Percentiles rank a stretch among this genome's conserved stretches.
Conservation (phyloP, 2,329 filamentous ascomycete species). For the Cordyceps cicadae region DNA sequence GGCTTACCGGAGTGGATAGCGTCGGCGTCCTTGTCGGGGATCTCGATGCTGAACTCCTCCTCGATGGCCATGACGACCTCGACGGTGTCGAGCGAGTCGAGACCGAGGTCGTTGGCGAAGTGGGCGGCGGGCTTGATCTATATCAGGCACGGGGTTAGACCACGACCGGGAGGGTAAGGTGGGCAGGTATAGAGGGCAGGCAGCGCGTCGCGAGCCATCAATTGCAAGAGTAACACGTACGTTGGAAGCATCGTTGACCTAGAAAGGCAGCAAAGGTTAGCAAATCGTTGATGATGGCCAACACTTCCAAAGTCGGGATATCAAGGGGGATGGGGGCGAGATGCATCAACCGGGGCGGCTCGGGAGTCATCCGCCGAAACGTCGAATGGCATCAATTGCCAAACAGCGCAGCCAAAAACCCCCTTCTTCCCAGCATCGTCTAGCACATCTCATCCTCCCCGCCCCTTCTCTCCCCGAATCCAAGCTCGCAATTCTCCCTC, state of each 20-base stretch:
- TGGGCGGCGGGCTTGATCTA: constrained; percentile 78
- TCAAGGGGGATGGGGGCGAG: background rate
- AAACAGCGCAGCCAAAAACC: background rate
- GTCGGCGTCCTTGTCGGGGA: constrained; percentile 95
- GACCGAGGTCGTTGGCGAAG: constrained; percentile 93
- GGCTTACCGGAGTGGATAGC: constrained; percentile 81
- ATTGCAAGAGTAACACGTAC: constrained; percentile 34
- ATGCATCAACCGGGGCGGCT: background rate
- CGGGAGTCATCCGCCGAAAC: background rate
- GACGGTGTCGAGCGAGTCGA: constrained; percentile 96
- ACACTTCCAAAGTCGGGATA: background rate
- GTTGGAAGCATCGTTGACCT: constrained; percentile 62
- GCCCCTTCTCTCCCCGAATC: background rate
- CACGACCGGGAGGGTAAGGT: background rate
- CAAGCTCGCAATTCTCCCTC: too few species aligned
- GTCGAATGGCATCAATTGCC: background rate
- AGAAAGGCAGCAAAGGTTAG: constrained; percentile 6
- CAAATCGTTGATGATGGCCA: background rate
- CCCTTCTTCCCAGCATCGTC: background rate
- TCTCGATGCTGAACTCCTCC: constrained; percentile 89
- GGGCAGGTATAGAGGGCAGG: too few species aligned
- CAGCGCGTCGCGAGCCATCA: background rate
- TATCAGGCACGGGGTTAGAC: constrained; percentile 10
- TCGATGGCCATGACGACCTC: constrained; percentile 99
- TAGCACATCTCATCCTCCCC: too few species aligned